A percentile compares a stretch with the other conserved stretches of the same genome.
These are phyloP conservation scores for Aspergillus carlsbadensis DNA, from an alignment of 495 filamentous ascomycete genomes.

Conservation along the genomic window DNA sequence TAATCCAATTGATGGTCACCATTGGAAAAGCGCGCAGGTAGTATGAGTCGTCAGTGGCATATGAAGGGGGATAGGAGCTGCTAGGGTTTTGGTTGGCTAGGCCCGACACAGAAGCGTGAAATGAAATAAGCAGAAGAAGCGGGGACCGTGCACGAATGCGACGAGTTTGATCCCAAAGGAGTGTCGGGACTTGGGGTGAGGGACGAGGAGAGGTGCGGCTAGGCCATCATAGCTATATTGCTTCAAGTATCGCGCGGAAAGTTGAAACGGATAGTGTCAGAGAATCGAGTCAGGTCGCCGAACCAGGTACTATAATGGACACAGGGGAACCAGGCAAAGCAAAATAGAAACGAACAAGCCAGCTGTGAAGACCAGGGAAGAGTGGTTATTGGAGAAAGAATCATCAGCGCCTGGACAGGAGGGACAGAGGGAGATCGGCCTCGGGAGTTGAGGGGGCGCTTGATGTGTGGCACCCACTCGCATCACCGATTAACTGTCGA, in stretches of 20 bases:
- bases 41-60: background rate
- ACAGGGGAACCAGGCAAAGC: background rate
- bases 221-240: slow-evolving; percentile 9
- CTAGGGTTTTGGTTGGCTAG: background rate
- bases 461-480: slow-evolving; percentile 8
- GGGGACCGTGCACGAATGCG: slow-evolving; percentile 16
- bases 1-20: slow-evolving; percentile 17
- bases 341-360: slow-evolving; percentile 1
- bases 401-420: background rate
- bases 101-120: background rate
- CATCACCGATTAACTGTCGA: background rate
- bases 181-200: background rate
- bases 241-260: slow-evolving; percentile 16
- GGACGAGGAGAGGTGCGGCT: background rate
- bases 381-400: slow-evolving; percentile 4
- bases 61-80: background rate
- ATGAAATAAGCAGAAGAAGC: slow-evolving; percentile 9
- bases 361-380: background rate
- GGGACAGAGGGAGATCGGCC: slow-evolving; percentile 8
- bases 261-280: background rate
- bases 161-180: slow-evolving; percentile 16
- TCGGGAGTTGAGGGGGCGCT: slow-evolving; percentile 15
- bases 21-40: slow-evolving; percentile 15
- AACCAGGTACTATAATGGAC: background rate
- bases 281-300: slow-evolving; percentile 3